These are phyloP conservation scores for Saturnispora sekii DNA, from an alignment of 805 yeast species.

Conservation along the genomic window DNA sequence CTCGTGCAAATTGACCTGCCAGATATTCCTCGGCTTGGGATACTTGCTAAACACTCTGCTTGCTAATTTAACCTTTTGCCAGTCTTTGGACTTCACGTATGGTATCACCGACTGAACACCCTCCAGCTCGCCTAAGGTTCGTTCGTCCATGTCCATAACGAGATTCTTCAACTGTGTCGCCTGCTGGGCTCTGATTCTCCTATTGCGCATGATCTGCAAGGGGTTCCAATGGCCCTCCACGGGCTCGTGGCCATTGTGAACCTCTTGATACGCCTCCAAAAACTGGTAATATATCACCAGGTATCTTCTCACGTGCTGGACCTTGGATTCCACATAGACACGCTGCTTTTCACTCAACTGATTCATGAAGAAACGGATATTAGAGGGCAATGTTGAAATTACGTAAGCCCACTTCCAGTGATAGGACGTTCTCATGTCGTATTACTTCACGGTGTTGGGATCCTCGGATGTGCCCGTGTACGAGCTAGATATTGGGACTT, in stretches of 20 bases:
- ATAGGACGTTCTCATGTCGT: conserved; percentile 36
- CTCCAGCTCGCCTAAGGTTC: not conserved
- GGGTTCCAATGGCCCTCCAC: conserved; percentile 74
- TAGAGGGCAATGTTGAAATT: not conserved
- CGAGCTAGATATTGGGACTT: conserved; percentile 77
- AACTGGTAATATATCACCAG: conserved; percentile 41
- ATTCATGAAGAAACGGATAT: not conserved
- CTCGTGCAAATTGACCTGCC: conserved; percentile 62
- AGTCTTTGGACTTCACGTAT: not conserved
- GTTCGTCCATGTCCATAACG: not conserved
- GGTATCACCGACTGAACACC: not conserved
- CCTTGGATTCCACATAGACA: not conserved
- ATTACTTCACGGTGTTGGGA: conserved; percentile 82
- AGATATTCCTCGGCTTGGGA: conserved; percentile 36
- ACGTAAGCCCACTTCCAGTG: not conserved
- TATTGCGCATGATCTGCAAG: conserved; percentile 67
- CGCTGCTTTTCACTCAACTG: conserved; percentile 2
- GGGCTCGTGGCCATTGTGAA: conserved; percentile 24
- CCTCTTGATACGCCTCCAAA: conserved; percentile 33
- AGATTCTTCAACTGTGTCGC: conserved; percentile 36
- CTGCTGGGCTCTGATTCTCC: conserved; percentile 46
- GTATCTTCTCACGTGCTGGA: conserved; percentile 15
- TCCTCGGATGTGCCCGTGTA: conserved; percentile 79
- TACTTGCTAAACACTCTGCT: conserved; percentile 50
- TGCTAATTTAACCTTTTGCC: conserved; percentile 40